Evolutionary conservation across 2,329 filamentous ascomycete genomes (phyloP).

Genomic region (Phialemoniopsis sp.): DNA sequence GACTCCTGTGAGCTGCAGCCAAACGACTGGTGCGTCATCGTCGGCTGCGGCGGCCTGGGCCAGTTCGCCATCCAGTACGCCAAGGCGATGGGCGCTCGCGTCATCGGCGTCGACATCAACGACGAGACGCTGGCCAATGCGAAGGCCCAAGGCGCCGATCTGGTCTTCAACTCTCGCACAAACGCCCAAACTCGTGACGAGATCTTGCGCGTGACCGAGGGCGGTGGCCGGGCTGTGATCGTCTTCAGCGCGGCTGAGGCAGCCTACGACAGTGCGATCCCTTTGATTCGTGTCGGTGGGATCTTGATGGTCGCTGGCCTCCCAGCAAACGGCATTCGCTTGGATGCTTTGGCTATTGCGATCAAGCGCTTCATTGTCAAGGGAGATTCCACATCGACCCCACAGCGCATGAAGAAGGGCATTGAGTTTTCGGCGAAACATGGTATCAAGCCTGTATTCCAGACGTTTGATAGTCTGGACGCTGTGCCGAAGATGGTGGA

Average conservation of each 20-base stretch:
- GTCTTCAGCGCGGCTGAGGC: conserved; percentile 30
- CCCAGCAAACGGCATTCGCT: conserved; percentile 24
- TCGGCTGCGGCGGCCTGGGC: conserved; percentile 34
- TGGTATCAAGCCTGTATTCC: conserved; percentile 29
- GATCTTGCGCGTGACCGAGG: conserved; percentile 31
- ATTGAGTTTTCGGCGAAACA: conserved; percentile 34
- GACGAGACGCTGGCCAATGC: conserved; percentile 29
- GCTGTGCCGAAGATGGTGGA: too few relatives aligned
- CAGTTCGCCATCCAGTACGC: conserved; percentile 37
- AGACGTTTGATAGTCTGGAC: conserved; percentile 6
- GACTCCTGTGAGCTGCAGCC: conserved; percentile 22
- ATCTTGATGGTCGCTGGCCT: conserved; percentile 36
- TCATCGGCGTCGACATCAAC: conserved; percentile 35
- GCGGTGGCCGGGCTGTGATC: conserved; percentile 31
- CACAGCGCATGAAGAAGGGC: conserved; percentile 34
- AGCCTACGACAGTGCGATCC: conserved; percentile 27
- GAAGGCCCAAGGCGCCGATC: conserved; percentile 32
- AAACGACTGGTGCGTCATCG: conserved; percentile 29
- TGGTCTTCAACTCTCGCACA: conserved; percentile 31
- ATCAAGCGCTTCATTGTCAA: conserved; percentile 31
- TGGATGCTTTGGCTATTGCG: conserved; percentile 29
- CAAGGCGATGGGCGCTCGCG: conserved; percentile 34
- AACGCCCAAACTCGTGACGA: conserved; percentile 27
- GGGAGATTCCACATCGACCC: conserved; percentile 32
- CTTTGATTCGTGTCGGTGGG: conserved; percentile 27